These are phyloP conservation scores for Chaetomiaceae sp. DNA, from an alignment of 2,329 filamentous ascomycete species.

Conservation along the genomic window DNA sequence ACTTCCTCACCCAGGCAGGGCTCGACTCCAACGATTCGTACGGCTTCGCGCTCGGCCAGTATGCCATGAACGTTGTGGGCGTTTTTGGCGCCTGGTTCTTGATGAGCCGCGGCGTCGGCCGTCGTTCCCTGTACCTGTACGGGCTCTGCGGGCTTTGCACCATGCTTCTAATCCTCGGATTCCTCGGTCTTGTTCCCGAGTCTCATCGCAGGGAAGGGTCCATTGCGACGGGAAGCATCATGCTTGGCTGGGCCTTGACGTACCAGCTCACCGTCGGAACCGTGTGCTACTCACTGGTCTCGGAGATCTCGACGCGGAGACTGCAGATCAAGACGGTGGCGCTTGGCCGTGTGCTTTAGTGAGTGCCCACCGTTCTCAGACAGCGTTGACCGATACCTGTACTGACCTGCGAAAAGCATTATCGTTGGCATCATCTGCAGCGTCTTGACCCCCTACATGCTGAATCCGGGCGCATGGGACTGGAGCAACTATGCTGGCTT, in stretches of 20 bases:
- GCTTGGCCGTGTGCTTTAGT: slow-evolving; percentile 73
- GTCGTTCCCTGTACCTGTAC: slow-evolving; percentile 70
- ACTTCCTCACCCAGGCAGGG: slow-evolving; percentile 58
- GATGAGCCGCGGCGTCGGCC: slow-evolving; percentile 70
- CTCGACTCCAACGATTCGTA: slow-evolving; percentile 50
- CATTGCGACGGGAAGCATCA: slow-evolving; percentile 77
- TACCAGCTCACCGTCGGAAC: slow-evolving; percentile 88
- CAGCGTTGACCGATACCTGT: background rate
- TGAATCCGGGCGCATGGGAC: slow-evolving; percentile 81
- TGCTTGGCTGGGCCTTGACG: slow-evolving; percentile 75
- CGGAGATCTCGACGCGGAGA: slow-evolving; percentile 75
- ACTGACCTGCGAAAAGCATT: slow-evolving; percentile 47
- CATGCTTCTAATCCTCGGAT: slow-evolving; percentile 81
- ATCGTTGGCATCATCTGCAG: slow-evolving; percentile 76
- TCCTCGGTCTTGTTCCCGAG: slow-evolving; percentile 69
- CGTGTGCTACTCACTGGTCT: slow-evolving; percentile 83
- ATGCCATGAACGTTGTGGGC: slow-evolving; percentile 71
- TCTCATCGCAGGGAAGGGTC: slow-evolving; percentile 56
- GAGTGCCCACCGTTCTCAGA: slow-evolving; percentile 28
- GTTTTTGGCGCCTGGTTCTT: slow-evolving; percentile 79
- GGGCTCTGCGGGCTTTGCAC: slow-evolving; percentile 67
- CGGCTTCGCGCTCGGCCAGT: slow-evolving; percentile 59
- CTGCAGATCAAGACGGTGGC: slow-evolving; percentile 91
- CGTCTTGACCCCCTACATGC: slow-evolving; percentile 86
- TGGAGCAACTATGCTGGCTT: slow-evolving; percentile 86